Conservation (phyloP, 2,329 filamentous ascomycete genomes). For the Colletotrichum somersetense region DNA sequence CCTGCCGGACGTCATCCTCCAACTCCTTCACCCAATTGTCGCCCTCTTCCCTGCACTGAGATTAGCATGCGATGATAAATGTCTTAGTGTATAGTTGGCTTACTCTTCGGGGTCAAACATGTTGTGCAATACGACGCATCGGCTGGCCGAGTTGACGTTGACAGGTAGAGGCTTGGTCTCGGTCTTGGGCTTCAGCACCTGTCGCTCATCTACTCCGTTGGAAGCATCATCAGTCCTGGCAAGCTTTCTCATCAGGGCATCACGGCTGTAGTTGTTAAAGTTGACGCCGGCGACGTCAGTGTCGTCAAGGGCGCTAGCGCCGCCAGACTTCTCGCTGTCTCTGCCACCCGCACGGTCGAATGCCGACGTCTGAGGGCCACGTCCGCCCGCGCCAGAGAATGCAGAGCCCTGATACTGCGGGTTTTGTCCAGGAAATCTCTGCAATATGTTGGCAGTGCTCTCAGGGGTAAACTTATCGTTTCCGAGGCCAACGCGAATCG, state of each 20-base stretch:
- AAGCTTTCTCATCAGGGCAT: constrained; percentile 98
- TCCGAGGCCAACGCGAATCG: constrained; percentile 97
- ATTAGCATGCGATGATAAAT: constrained; percentile 49
- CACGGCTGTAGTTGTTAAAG: constrained; percentile 99
- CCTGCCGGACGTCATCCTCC: constrained; percentile 90
- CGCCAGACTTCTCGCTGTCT: constrained; percentile 89
- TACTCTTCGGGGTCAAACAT: constrained; percentile 96
- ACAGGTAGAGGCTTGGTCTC: constrained; percentile 83
- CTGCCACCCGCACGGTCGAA: constrained; percentile 93
- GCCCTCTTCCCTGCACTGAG: constrained; percentile 77
- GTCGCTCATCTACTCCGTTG: constrained; percentile 75
- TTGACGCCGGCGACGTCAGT: constrained; percentile 98
- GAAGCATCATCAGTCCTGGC: constrained; percentile 89
- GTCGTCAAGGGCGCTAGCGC: constrained; percentile 95
- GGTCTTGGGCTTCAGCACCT: constrained; percentile 81
- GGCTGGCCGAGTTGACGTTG: constrained; percentile 91
- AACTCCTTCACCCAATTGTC: constrained; percentile 93
- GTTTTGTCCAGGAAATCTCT: constrained; percentile 89
- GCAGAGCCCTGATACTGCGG: constrained; percentile 87
- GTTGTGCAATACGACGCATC: constrained; percentile 94
- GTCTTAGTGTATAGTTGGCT: constrained; percentile 54
- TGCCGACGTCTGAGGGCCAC: constrained; percentile 84
- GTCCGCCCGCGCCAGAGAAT: constrained; percentile 90
- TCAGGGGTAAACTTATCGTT: constrained; percentile 99
- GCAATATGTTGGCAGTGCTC: constrained; percentile 90